Evolutionary conservation across 441 rosid species (phyloP).

Genomic region (Pelargonium australe): DNA sequence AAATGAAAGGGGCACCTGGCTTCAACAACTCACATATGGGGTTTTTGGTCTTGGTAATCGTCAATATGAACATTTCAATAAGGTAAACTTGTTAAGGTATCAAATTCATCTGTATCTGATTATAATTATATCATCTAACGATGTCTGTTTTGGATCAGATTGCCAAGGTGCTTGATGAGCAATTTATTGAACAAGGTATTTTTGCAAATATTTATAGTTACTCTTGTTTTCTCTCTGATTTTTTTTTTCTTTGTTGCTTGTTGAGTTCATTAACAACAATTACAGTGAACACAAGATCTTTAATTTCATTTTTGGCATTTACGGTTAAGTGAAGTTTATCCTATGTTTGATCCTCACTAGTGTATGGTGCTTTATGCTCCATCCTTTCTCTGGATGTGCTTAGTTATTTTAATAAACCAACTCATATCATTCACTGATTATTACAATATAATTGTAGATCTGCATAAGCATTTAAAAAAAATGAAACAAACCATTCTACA

Average conservation of each 20-base stretch:
- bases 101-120: slow-evolving; percentile 6
- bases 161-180: slow-evolving; percentile 64
- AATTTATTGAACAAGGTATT: slow-evolving; percentile 68
- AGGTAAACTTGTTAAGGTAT: slow-evolving; percentile 38
- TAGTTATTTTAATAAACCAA: too few relatives aligned
- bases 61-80: slow-evolving; percentile 89
- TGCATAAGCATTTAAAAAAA: too few relatives aligned
- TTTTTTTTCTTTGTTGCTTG: not conserved
- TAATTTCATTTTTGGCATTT: too few relatives aligned
- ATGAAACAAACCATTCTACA: too few relatives aligned
- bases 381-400: too few relatives aligned
- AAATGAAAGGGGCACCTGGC: slow-evolving; percentile 50
- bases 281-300: not conserved
- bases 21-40: slow-evolving; percentile 59
- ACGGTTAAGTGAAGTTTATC: too few relatives aligned
- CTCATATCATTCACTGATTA: too few relatives aligned
- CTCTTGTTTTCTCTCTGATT: not conserved
- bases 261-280: not conserved
- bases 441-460: too few relatives aligned
- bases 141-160: slow-evolving; percentile 37
- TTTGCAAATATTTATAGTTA: slow-evolving; percentile 3
- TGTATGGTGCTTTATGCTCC: too few relatives aligned
- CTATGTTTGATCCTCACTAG: too few relatives aligned
- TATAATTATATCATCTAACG: slow-evolving; percentile 18
- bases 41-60: slow-evolving; percentile 87